phyloP scores from a whole-genome alignment of 257 asterid genomes.

The Vinca minor region DNA sequence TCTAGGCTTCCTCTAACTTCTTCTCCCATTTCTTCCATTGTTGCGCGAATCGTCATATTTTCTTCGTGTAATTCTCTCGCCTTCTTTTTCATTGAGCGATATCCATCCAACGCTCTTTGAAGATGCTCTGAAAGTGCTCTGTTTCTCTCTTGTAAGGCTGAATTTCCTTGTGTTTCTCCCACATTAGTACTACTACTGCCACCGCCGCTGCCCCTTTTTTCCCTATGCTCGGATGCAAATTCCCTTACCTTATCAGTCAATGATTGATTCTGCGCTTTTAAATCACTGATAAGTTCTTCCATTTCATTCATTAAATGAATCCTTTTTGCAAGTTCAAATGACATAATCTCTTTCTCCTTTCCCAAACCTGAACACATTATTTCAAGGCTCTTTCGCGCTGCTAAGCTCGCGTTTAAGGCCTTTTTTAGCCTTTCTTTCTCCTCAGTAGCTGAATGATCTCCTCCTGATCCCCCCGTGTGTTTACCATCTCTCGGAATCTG shows the following conservation, averaged over 20 bases:
- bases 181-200: too few relatives aligned
- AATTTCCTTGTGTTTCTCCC: slow-evolving; percentile 23
- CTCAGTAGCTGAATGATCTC: slow-evolving; percentile 8
- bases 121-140: slow-evolving; percentile 38
- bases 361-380: slow-evolving; percentile 63
- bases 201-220: slow-evolving; percentile 8
- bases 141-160: slow-evolving; percentile 42
- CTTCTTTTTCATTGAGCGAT: slow-evolving; percentile 51
- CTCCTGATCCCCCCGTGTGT: slow-evolving; percentile 4
- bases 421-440: slow-evolving; percentile 49
- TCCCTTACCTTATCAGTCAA: slow-evolving; percentile 38
- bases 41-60: slow-evolving; percentile 24
- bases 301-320: slow-evolving; percentile 41
- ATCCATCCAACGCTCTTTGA: slow-evolving; percentile 41
- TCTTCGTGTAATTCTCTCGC: slow-evolving; percentile 39
- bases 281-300: slow-evolving; percentile 47
- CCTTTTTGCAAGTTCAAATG: slow-evolving; percentile 44
- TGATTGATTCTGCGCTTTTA: slow-evolving; percentile 38
- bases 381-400: slow-evolving; percentile 55
- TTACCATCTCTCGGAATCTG: slow-evolving; percentile 26
- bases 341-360: slow-evolving; percentile 71
- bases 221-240: slow-evolving; percentile 28
- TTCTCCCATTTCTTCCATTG: neutral
- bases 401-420: slow-evolving; percentile 42
- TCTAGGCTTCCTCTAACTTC: slow-evolving; percentile 34